Conservation (phyloP, 495 filamentous ascomycete genomes). For the Immersiella caudata region DNA sequence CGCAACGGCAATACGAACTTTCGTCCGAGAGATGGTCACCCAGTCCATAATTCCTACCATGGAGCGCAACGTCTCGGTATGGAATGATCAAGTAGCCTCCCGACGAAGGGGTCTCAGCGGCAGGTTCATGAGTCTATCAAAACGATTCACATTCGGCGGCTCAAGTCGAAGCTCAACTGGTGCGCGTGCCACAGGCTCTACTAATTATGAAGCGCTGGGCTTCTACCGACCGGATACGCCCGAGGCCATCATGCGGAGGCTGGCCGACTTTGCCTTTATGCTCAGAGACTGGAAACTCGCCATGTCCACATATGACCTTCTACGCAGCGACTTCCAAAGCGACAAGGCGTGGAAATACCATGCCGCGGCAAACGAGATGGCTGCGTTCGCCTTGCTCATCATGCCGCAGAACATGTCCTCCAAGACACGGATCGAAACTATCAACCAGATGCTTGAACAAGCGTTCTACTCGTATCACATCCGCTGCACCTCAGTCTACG, state of each 20-base stretch:
- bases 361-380: conserved; percentile 91
- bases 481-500: conserved; percentile 73
- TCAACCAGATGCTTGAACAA: conserved; percentile 84
- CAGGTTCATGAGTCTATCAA: conserved; percentile 87
- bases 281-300: conserved; percentile 94
- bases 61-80: conserved; percentile 85
- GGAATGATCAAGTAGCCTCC: conserved; percentile 98
- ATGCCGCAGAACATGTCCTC: conserved; percentile 68
- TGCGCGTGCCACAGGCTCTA: conserved; percentile 42
- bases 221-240: conserved; percentile 83
- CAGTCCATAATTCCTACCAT: conserved; percentile 92
- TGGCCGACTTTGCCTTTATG: conserved; percentile 96
- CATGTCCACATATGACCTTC: conserved; percentile 83
- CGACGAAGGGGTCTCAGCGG: conserved; percentile 82
- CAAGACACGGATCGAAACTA: conserved; percentile 72
- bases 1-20: conserved; percentile 77
- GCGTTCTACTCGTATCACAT: conserved; percentile 91
- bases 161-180: conserved; percentile 50
- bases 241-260: conserved; percentile 88
- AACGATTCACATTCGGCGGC: conserved; percentile 77
- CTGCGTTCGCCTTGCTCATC: conserved; percentile 77
- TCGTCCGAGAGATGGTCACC: conserved; percentile 89
- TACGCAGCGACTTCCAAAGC: conserved; percentile 83
- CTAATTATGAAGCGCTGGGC: conserved; percentile 79
- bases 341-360: conserved; percentile 98